Evolutionary conservation across 192 early-diverging fungal genomes (phyloP).

Genomic region (Borealophlyctis nickersoniae): DNA sequence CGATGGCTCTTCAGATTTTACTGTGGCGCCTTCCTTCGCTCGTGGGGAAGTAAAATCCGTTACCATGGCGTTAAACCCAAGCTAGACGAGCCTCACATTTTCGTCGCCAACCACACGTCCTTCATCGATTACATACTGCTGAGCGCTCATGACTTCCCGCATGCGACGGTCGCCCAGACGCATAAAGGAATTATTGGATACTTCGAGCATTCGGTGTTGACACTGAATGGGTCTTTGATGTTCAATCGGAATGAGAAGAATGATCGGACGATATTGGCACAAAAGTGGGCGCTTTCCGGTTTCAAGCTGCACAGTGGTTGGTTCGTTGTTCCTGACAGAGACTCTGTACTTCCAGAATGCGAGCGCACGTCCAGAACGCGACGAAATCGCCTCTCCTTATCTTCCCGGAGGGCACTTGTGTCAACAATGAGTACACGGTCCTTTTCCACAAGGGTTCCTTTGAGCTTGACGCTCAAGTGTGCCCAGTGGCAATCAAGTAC

Average conservation of each 20-base stretch:
- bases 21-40: slow-evolving; percentile 48
- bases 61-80: slow-evolving; percentile 42
- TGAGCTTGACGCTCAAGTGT: slow-evolving; percentile 47
- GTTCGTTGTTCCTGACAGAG: no score
- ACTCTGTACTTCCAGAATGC: slow-evolving; percentile 34
- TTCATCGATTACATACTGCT: slow-evolving; percentile 54
- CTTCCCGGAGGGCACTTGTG: slow-evolving; percentile 59
- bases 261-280: slow-evolving; percentile 39
- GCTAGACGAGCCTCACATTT: slow-evolving; percentile 43
- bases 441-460: slow-evolving; percentile 62
- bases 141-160: slow-evolving; percentile 47
- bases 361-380: slow-evolving; percentile 41
- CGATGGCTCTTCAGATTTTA: slow-evolving; percentile 46
- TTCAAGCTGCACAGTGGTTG: no score
- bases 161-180: slow-evolving; percentile 51
- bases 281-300: slow-evolving; percentile 36
- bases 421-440: slow-evolving; percentile 59
- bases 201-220: slow-evolving; percentile 47
- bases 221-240: slow-evolving; percentile 46
- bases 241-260: slow-evolving; percentile 57
- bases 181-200: slow-evolving; percentile 48
- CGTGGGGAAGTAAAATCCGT: slow-evolving; percentile 46
- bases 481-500: slow-evolving; percentile 52
- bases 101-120: slow-evolving; percentile 57
- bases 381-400: slow-evolving; percentile 44